Base-by-base conservation (phyloP, 2,329 filamentous ascomycete genomes). In the Fusarium nisikadoi region DNA sequence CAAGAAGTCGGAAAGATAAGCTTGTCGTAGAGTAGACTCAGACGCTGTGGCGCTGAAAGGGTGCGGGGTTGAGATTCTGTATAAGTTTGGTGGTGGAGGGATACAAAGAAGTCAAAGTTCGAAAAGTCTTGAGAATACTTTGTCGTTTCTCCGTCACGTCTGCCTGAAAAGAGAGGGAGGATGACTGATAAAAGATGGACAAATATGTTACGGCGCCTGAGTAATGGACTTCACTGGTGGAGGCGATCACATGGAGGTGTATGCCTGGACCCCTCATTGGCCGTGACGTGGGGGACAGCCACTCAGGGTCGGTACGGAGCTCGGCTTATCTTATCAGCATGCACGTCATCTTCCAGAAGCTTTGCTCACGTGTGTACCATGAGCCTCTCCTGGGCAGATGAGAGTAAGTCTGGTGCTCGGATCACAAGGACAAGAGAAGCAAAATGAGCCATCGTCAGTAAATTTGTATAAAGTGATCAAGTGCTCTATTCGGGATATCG, bases 221-320 rank as follows among this genome's bases (percentile, higher is more conserved):
- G 65, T 56, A 63, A 56, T 63, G 38, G 61, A 71, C 46, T 59
- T 71, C 63, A 52, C 62, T 62, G 74, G 58, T 71, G 8, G 72
- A 76, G 64, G 59, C 76, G 69, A 78, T 80, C 78, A 80, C 78
- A 80, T 78, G 78, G 73, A 65, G 69, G 70, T 58, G 69, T 66
- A 62, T 76, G 61, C 47, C 63, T 54, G 57, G 31, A 60, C 65
- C 61, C 65, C 63, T 77, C 62, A 76, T 76, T 77, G 73, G 75
- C 49, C 41, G 33, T 31, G 43, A 53, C 33, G 60, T 25, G n/a
- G 38, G 25, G 55, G 27, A 43, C 31, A 46, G 35, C 56, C 70
- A 72, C 52, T 72, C 43, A 61, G 29, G 52, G 45, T 16, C 13
- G 16, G 39, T 43, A 57, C 31, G 11, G 36, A n/a, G 42, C 25